These are phyloP conservation scores for Thelonectria discophora DNA, from an alignment of 2,329 filamentous ascomycete genomes.

Conservation along the genomic window DNA sequence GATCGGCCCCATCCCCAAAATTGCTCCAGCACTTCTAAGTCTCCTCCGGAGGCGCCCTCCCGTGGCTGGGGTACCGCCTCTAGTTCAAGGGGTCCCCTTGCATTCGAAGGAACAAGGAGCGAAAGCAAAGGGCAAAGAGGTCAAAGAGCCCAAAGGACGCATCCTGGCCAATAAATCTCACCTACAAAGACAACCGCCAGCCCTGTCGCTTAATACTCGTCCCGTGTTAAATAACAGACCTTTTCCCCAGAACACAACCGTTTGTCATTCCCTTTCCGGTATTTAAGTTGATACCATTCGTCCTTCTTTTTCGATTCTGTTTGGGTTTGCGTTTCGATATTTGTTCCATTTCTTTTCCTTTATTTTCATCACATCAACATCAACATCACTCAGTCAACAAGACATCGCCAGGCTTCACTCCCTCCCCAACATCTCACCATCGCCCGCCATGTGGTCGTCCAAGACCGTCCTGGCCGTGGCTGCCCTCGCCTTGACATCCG, in stretches of 20 bases:
- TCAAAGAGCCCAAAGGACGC: too few species aligned
- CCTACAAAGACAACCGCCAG: constrained; percentile 8
- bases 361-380: too few species aligned
- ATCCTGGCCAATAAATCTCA: constrained; percentile 18
- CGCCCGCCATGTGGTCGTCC: constrained; percentile 42
- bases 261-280: constrained; percentile 3
- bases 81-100: constrained; percentile 4
- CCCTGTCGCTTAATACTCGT: constrained; percentile 16
- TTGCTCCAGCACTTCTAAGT: too few species aligned
- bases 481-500: constrained; percentile 52
- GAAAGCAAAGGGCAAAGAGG: too few species aligned
- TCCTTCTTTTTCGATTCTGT: constrained; percentile 20
- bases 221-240: constrained; percentile 10
- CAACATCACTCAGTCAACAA: not conserved
- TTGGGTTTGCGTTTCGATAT: not conserved
- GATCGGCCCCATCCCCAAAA: too few species aligned
- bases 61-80: constrained; percentile 12
- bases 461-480: constrained; percentile 49
- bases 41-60: not conserved
- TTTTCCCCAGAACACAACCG: too few species aligned
- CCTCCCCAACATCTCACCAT: not conserved
- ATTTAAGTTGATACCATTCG: constrained; percentile 35
- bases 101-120: constrained; percentile 6
- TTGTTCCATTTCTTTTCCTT: not conserved
- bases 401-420: not conserved